These are phyloP conservation scores for Fusarium sp. DNA, from an alignment of 2,329 filamentous ascomycete species.

Conservation along the genomic window DNA sequence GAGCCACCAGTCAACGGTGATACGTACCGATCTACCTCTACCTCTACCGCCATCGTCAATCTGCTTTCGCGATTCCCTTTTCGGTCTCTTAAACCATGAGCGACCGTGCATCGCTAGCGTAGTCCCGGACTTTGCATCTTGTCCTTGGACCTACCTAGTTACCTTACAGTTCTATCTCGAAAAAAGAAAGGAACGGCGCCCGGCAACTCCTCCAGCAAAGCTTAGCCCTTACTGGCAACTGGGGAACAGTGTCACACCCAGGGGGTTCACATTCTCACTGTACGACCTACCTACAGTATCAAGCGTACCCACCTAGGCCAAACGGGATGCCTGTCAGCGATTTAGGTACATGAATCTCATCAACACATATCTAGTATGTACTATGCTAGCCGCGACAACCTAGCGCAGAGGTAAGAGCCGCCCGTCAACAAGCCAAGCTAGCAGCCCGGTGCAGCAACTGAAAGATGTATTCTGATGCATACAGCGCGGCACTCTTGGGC, in stretches of 20 bases:
- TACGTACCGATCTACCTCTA: conserved; percentile 3
- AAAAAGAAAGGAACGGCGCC: conserved; percentile 36
- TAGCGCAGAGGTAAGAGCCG: conserved; percentile 22
- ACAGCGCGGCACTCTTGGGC: background rate
- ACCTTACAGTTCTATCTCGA: conserved; percentile 21
- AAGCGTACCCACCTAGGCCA: background rate
- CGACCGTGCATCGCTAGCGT: conserved; percentile 42
- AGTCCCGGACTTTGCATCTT: conserved; percentile 18
- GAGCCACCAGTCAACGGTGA: conserved; percentile 16
- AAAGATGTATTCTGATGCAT: background rate
- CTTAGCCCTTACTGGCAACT: conserved; percentile 39
- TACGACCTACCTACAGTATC: background rate
- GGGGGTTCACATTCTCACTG: background rate
- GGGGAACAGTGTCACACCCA: conserved; percentile 40
- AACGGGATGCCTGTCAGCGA: conserved; percentile 25
- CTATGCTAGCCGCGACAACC: conserved; percentile 23
- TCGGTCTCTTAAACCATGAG: conserved; percentile 17
- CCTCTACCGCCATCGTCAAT: conserved; percentile 18
- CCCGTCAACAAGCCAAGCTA: conserved; percentile 1
- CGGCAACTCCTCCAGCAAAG: conserved; percentile 39
- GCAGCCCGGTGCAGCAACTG: background rate
- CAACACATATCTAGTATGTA: background rate
- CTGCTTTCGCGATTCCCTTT: conserved; percentile 14
- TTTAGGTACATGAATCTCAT: conserved; percentile 20
- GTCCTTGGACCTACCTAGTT: conserved; percentile 25